A percentile compares a stretch with the other conserved stretches of the same genome.
phyloP scores from a whole-genome alignment of 2,329 filamentous ascomycete genomes.

The Pseudogymnoascus sp. region DNA sequence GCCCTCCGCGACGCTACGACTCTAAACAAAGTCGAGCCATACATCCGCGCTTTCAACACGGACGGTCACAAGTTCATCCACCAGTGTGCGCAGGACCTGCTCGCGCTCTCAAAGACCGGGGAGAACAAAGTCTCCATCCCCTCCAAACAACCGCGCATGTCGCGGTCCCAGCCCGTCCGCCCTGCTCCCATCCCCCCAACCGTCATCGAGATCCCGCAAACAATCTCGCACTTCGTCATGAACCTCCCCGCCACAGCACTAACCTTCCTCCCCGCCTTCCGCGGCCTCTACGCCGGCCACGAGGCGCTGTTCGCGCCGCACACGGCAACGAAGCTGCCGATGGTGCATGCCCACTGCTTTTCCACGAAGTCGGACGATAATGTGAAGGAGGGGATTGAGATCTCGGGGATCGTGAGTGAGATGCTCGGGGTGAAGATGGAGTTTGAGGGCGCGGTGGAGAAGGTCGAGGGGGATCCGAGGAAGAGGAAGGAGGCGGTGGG shows the following conservation, averaged over 20 bases:
- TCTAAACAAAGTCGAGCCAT: constrained; percentile 69
- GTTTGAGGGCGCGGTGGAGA: constrained; percentile 31
- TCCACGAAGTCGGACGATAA: constrained; percentile 73
- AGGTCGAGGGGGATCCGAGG: constrained; percentile 33
- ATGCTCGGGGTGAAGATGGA: constrained; percentile 41
- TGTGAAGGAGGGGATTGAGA: constrained; percentile 38
- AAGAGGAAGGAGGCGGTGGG: constrained; percentile 32
- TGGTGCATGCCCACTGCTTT: constrained; percentile 95
- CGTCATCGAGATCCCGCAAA: constrained; percentile 53
- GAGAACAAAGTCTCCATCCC: constrained; percentile 47
- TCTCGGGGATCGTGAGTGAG: constrained; percentile 26
- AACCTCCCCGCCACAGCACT: constrained; percentile 89
- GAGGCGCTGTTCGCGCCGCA: constrained; percentile 56
- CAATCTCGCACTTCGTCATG: constrained; percentile 94
- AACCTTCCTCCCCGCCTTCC: constrained; percentile 68
- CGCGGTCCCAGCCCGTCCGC: constrained; percentile 19
- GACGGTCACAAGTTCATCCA: constrained; percentile 79
- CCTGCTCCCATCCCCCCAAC: constrained; percentile 28
- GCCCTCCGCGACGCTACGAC: constrained; percentile 62
- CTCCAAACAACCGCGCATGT: constrained; percentile 30
- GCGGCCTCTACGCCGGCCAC: constrained; percentile 69
- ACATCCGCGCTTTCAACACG: constrained; percentile 70
- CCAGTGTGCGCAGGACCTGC: constrained; percentile 53
- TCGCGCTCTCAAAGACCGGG: constrained; percentile 39
- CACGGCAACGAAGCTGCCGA: constrained; percentile 56